These are phyloP conservation scores for Yamadazyma atmosphaerica DNA, from an alignment of 1,139 yeast genomes.

Conservation along the genomic window DNA sequence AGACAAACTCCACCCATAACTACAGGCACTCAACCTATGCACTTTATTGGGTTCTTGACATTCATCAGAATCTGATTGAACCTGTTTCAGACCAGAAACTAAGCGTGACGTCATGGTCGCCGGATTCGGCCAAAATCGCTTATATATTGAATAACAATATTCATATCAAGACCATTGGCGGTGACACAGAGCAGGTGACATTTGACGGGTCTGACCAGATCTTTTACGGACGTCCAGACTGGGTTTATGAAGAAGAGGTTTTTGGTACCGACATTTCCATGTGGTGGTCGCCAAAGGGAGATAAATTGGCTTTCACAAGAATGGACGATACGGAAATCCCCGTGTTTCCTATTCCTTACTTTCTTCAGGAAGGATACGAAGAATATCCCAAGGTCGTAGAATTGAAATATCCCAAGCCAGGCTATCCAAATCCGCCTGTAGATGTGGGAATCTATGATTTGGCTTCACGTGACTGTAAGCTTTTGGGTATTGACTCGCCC, in stretches of 20 bases:
- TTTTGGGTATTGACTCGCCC: slow-evolving; percentile 24
- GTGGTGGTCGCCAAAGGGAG: slow-evolving; percentile 62
- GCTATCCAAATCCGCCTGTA: slow-evolving; percentile 43
- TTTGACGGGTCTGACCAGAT: slow-evolving; percentile 50
- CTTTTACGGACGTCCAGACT: slow-evolving; percentile 59
- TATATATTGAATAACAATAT: slow-evolving; percentile 68
- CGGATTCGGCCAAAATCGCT: slow-evolving; percentile 63
- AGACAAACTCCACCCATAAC: slow-evolving; percentile 51
- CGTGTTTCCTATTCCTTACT: slow-evolving; percentile 52
- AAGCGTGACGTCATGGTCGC: slow-evolving; percentile 73
- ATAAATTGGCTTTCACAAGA: slow-evolving; percentile 46
- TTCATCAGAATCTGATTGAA: slow-evolving; percentile 22
- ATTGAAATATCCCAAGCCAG: slow-evolving; percentile 50
- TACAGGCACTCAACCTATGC: slow-evolving; percentile 81
- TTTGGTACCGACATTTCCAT: slow-evolving; percentile 49
- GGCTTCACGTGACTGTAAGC: slow-evolving; percentile 11
- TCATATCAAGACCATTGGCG: slow-evolving; percentile 32
- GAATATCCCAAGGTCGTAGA: slow-evolving; percentile 42
- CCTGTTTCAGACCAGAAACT: slow-evolving; percentile 32
- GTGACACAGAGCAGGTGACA: slow-evolving; percentile 37
- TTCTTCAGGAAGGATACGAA: slow-evolving; percentile 45
- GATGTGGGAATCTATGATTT: slow-evolving; percentile 40
- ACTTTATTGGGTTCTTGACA: slow-evolving; percentile 56
- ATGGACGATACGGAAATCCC: slow-evolving; percentile 57
- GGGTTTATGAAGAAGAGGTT: slow-evolving; percentile 67